These are phyloP conservation scores for Senna siamea DNA, from an alignment of 306 rosid species.

Conservation along the genomic window DNA sequence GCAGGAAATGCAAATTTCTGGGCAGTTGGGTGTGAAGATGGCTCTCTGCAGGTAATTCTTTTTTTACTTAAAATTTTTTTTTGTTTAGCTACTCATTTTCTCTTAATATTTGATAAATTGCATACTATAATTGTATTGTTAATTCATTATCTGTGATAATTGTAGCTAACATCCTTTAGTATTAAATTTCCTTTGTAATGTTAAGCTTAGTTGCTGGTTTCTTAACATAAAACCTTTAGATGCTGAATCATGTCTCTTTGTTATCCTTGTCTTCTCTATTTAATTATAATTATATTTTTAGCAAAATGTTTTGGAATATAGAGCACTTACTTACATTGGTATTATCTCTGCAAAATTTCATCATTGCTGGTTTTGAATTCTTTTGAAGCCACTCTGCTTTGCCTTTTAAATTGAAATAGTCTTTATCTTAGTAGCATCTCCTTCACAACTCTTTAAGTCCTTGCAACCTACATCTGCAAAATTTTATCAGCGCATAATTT, in stretches of 20 bases:
- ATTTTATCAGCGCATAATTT: too few species aligned
- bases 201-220: conserved; percentile 16
- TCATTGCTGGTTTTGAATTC: too few species aligned
- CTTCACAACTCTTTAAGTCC: too few species aligned
- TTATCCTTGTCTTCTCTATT: not conserved
- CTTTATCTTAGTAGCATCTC: too few species aligned
- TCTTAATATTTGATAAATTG: too few species aligned
- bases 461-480: too few species aligned
- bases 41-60: conserved; percentile 83
- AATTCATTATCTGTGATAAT: too few species aligned
- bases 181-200: conserved; percentile 15
- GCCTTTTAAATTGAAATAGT: too few species aligned
- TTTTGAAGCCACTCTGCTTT: too few species aligned
- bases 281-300: not conserved
- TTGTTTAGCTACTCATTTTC: conserved; percentile 5
- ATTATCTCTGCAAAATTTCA: too few species aligned
- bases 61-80: conserved; percentile 13
- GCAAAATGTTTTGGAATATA: not conserved
- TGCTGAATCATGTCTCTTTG: not conserved
- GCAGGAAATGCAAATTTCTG: conserved; percentile 95
- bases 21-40: conserved; percentile 99
- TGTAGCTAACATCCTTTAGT: too few species aligned
- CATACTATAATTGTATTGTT: too few species aligned
- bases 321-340: not conserved
- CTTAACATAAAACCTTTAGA: not conserved